phyloP scores from a whole-genome alignment of 352 stramenopile species.

The Blastocystis sp. region DNA sequence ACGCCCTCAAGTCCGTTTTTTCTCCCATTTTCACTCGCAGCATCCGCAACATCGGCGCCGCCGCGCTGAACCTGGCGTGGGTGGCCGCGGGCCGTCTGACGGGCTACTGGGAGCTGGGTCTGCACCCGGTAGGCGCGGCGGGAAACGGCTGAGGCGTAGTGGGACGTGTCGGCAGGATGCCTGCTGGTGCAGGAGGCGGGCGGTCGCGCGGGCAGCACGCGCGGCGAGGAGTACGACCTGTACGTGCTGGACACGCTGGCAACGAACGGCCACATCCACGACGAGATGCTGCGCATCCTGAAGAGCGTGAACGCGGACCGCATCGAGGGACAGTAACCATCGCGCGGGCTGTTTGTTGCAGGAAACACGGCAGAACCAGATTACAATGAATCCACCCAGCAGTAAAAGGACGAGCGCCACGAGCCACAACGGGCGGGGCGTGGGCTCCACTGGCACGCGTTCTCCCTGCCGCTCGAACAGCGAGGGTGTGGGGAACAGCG shows the following conservation, averaged over 20 bases:
- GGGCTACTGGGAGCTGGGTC: constrained; percentile 89
- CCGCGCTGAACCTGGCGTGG: constrained; percentile 88
- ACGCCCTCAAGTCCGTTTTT: constrained; percentile 75
- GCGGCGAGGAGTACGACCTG: constrained; percentile 78
- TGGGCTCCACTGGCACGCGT: constrained; percentile 33
- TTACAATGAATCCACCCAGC: not conserved
- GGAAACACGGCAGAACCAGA: not conserved
- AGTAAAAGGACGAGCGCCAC: constrained; percentile 20
- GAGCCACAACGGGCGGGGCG: not conserved
- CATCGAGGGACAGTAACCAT: not conserved
- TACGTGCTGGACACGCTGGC: constrained; percentile 79
- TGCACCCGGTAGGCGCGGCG: constrained; percentile 68
- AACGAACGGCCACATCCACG: constrained; percentile 80
- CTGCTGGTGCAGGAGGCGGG: constrained; percentile 87
- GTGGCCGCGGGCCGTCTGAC: constrained; percentile 83
- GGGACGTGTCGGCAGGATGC: constrained; percentile 87
- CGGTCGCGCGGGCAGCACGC: constrained; percentile 81
- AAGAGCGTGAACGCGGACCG: constrained; percentile 48
- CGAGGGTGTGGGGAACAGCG: constrained; percentile 84
- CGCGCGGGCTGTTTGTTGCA: not conserved
- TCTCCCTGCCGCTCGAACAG: constrained; percentile 81
- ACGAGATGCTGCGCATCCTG: constrained; percentile 70
- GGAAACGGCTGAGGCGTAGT: constrained; percentile 71
- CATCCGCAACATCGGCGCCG: constrained; percentile 80
- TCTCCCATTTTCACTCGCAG: constrained; percentile 74